Base-by-base conservation (phyloP, 1,284 basidiomycete species). In the Naganishia sp. region DNA sequence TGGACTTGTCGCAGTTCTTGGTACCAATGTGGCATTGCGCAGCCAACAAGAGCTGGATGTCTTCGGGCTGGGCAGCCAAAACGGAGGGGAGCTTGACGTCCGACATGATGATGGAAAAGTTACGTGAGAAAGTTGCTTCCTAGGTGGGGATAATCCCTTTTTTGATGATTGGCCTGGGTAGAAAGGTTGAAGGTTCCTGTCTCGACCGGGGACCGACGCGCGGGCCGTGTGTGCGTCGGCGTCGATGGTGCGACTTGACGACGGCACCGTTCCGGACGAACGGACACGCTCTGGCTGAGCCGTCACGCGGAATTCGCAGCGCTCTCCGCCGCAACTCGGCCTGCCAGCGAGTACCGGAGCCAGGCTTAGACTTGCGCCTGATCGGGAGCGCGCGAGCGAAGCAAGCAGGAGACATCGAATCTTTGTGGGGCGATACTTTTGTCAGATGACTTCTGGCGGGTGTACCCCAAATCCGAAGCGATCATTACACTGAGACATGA, bases 1-100 rank as follows among this genome's bases (percentile, higher is more conserved):
- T 99, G 81, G 93, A 90, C 88, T 94, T 96, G 82, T 96, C 93
- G 84, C 92, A 94, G 84, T 97, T 97, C 89, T 97, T 98, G 75
- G 89, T 91, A 79, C 93, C 92, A 75, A 98, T 90, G 82, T 98
- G 95, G 80, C 88, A 89, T 84, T 98, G 93, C 56, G 95, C 95
- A 76, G 94, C 88, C 70, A 98, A 86, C 78, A 99, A 86, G 75
- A 94, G 88, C 82, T 91, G 90, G 76, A 97, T 94, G 83, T 98
- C 95, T 83, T 97, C 94, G 82, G 97, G 93, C 71, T 94, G 95
- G 69, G 92, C 90, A 81, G 88, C 88, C 79, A 99, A 87, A 76
- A 89, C 86, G 75, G 93, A 89, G 75, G 95, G 95, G 75, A 96
- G 86, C 87, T 96, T 96, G 74, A 73, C 74, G 64, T 69, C 55